phyloP scores from a whole-genome alignment of 805 yeast species.

The Candida caryicola region DNA sequence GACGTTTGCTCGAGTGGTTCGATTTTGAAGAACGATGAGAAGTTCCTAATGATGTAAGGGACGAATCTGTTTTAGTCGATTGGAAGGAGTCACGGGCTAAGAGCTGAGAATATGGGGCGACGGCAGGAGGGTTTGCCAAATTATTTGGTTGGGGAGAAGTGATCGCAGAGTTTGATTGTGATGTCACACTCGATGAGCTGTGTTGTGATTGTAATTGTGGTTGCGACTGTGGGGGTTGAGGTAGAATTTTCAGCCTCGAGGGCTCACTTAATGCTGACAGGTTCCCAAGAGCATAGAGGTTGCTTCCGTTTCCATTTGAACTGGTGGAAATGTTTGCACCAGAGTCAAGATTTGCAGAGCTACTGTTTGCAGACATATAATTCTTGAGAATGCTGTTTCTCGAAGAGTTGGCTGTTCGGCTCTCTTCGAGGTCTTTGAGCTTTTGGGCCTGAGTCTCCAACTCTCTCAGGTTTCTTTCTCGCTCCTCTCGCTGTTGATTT shows the following conservation, averaged over 20 bases:
- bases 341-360: conserved; percentile 2
- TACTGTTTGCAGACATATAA: conserved; percentile 10
- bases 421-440: conserved; percentile 6
- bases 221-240: conserved; percentile 3
- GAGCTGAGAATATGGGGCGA: conserved; percentile 3
- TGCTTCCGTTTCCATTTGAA: background rate
- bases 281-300: conserved; percentile 6
- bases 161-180: conserved; percentile 8
- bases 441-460: conserved; percentile 8
- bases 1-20: conserved; percentile 1
- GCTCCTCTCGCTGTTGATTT: conserved; percentile 24
- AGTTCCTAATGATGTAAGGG: conserved; percentile 11
- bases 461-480: conserved; percentile 6
- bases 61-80: conserved; percentile 15
- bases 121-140: conserved; percentile 1
- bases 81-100: conserved; percentile 13
- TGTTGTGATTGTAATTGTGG: conserved; percentile 4
- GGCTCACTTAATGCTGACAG: conserved; percentile 4
- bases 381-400: conserved; percentile 10
- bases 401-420: conserved; percentile 8
- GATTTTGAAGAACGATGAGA: conserved; percentile 11
- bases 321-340: background rate
- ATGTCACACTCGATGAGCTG: background rate
- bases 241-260: conserved; percentile 4
- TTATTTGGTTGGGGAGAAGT: conserved; percentile 1